phyloP scores from a whole-genome alignment of 805 yeast genomes.

The Cyberlindnera nakhonratchasimensis region DNA sequence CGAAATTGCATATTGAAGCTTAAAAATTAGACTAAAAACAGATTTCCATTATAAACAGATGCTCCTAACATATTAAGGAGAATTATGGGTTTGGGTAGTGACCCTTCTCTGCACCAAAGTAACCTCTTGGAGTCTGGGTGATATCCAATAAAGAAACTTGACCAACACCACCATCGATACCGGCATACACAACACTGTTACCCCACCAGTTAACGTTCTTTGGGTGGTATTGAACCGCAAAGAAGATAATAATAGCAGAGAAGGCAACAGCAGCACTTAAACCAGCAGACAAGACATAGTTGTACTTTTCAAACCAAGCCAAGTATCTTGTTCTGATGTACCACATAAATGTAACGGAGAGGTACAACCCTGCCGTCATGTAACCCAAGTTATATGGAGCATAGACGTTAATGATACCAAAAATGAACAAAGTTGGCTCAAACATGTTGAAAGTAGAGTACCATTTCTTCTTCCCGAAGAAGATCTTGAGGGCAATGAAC shows the following conservation, averaged over 20 bases:
- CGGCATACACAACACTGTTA: conserved; percentile 37
- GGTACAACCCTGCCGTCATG: conserved; percentile 29
- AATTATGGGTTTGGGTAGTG: conserved; percentile 20
- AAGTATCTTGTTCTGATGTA: conserved; percentile 35
- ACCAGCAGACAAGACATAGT: conserved; percentile 52
- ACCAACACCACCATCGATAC: conserved; percentile 38
- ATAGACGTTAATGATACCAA: conserved; percentile 42
- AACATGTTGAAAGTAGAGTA: conserved; percentile 18
- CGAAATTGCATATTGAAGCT: no score
- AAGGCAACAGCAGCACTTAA: conserved; percentile 62
- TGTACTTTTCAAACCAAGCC: conserved; percentile 52
- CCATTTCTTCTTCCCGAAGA: conserved; percentile 18
- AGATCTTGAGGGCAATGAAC: conserved; percentile 29
- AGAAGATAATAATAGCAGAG: conserved; percentile 48
- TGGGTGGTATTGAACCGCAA: conserved; percentile 44
- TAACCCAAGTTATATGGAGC: conserved; percentile 53
- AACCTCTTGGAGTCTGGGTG: conserved; percentile 16
- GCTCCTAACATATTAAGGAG: no score
- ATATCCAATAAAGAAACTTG: conserved; percentile 14
- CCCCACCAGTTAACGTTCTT: conserved; percentile 64
- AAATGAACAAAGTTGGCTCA: conserved; percentile 49
- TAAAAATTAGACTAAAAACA: no score
- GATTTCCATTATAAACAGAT: no score
- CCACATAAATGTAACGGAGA: conserved; percentile 44
- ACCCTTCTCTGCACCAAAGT: conserved; percentile 24